These are phyloP conservation scores for Diplodia seriata DNA, from an alignment of 2,329 filamentous ascomycete genomes.

Conservation along the genomic window DNA sequence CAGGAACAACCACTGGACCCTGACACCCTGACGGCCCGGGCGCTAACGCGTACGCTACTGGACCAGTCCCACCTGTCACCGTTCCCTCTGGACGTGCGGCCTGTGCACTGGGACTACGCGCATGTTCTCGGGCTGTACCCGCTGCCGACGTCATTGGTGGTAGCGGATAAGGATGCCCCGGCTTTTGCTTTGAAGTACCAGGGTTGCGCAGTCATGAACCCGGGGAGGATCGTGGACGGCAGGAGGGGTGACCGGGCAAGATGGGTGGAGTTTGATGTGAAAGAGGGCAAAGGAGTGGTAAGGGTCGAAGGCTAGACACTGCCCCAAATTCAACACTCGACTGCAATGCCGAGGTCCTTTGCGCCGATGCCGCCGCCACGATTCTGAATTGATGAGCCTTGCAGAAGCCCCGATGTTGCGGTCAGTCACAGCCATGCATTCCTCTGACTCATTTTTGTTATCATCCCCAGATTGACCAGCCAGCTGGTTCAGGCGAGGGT, in stretches of 20 bases:
- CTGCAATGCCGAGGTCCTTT: not conserved
- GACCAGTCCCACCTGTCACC: constrained; percentile 90
- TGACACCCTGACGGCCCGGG: constrained; percentile 64
- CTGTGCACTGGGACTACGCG: constrained; percentile 89
- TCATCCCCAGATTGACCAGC: not conserved
- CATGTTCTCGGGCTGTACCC: constrained; percentile 82
- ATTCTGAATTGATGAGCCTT: not conserved
- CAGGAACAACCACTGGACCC: constrained; percentile 38
- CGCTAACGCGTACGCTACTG: constrained; percentile 87
- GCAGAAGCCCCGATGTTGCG: not conserved
- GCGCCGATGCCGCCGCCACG: not conserved
- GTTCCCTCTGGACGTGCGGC: constrained; percentile 79
- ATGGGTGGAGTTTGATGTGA: constrained; percentile 82
- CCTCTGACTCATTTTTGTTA: constrained; percentile 1
- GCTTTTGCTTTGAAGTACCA: constrained; percentile 91
- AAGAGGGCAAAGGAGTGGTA: constrained; percentile 40
- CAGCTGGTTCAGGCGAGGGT: not conserved
- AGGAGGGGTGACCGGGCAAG: constrained; percentile 67
- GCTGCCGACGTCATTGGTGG: constrained; percentile 79
- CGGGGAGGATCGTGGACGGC: constrained; percentile 71
- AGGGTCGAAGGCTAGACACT: constrained; percentile 35
- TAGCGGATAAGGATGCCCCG: constrained; percentile 82
- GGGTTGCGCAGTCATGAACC: constrained; percentile 95
- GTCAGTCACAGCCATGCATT: not conserved
- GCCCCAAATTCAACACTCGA: too few relatives aligned